phyloP scores from a whole-genome alignment of 768 basidiomycete genomes.

The Mrakia hoshinonis region DNA sequence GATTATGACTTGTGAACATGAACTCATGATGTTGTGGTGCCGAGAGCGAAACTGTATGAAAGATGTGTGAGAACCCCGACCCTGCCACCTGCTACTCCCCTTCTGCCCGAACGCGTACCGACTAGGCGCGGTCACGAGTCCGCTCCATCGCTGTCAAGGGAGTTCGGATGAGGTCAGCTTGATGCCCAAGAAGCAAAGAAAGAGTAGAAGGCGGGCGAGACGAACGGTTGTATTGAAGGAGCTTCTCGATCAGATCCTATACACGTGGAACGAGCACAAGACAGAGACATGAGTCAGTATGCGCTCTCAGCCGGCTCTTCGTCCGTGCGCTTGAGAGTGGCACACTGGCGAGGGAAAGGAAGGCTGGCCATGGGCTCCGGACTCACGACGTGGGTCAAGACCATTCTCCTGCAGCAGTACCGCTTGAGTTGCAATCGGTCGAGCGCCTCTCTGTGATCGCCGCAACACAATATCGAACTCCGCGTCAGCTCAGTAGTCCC shows the following conservation, averaged over 20 bases:
- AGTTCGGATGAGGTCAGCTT: neutral
- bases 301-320: no score
- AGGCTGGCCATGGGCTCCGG: no score
- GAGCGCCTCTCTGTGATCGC: conserved; percentile 15
- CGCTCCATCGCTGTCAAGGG: conserved; percentile 36
- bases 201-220: conserved; percentile 27
- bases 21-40: conserved; percentile 1
- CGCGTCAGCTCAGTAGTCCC: no score
- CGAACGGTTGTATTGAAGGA: conserved; percentile 59
- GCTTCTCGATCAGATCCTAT: conserved; percentile 92
- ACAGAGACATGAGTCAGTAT: neutral
- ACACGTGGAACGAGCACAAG: neutral
- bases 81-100: neutral
- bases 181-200: conserved; percentile 21
- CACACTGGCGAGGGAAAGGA: neutral
- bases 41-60: neutral
- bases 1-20: neutral
- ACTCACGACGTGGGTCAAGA: conserved; percentile 63
- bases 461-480: conserved; percentile 27
- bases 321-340: no score
- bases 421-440: conserved; percentile 48
- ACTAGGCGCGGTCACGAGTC: conserved; percentile 19
- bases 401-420: conserved; percentile 96
- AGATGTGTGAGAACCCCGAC: neutral
- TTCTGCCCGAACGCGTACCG: neutral